These are phyloP conservation scores for Myrmaecium sp. DNA, from an alignment of 2,329 filamentous ascomycete genomes.

Conservation along the genomic window DNA sequence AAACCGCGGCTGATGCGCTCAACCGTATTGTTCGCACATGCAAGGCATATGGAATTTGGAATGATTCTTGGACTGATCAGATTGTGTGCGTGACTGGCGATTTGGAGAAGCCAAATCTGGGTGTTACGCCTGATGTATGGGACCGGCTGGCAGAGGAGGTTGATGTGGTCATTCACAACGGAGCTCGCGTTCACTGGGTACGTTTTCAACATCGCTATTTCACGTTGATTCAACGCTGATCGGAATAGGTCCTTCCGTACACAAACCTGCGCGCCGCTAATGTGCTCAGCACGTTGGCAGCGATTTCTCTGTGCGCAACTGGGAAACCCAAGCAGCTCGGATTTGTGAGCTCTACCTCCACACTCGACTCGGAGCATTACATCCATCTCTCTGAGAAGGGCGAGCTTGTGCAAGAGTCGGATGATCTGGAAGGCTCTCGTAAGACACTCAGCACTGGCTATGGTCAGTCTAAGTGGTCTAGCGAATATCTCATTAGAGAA, in stretches of 20 bases:
- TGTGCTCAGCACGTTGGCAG: constrained; percentile 64
- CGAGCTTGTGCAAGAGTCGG: constrained; percentile 51
- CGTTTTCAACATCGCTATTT: constrained; percentile 23
- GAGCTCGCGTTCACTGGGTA: constrained; percentile 36
- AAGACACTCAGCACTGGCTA: constrained; percentile 72
- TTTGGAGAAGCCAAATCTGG: constrained; percentile 54
- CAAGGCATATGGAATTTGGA: constrained; percentile 67
- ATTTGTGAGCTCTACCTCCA: constrained; percentile 70
- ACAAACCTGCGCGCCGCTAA: constrained; percentile 55
- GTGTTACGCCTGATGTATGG: constrained; percentile 51
- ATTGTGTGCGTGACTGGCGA: constrained; percentile 58
- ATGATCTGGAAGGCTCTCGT: constrained; percentile 62
- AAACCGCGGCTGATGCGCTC: constrained; percentile 41
- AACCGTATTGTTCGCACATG: constrained; percentile 51
- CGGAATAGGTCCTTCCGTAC: constrained; percentile 75
- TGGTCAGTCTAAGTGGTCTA: constrained; percentile 79
- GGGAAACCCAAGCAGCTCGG: constrained; percentile 65
- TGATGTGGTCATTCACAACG: constrained; percentile 63
- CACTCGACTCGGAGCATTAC: constrained; percentile 70
- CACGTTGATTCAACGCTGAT: too few relatives aligned
- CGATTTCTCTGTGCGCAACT: constrained; percentile 55
- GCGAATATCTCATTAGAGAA: constrained; percentile 55
- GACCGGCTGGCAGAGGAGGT: constrained; percentile 45
- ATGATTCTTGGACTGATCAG: constrained; percentile 46
- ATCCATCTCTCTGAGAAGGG: constrained; percentile 53